Conservation (phyloP, 805 yeast genomes). For the Pichia occidentalis region DNA sequence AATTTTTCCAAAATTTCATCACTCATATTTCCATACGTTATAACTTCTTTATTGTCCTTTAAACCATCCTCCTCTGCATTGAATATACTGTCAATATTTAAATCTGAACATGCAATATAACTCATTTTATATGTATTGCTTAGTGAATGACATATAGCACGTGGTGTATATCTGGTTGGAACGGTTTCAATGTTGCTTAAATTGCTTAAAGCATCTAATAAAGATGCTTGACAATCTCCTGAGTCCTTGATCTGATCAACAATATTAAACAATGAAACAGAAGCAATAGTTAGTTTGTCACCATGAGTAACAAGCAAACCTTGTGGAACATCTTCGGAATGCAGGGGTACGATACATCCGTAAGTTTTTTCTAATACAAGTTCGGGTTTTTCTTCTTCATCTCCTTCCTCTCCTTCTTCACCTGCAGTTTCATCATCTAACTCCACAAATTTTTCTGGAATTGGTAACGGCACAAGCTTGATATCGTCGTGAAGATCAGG, state of each 20-base stretch:
- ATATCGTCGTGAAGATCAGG: conserved; percentile 22
- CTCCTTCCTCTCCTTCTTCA: conserved; percentile 1
- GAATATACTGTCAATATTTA: conserved; percentile 31
- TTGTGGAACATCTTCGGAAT: conserved; percentile 52
- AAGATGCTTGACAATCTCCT: background rate
- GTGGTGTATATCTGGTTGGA: conserved; percentile 47
- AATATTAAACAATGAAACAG: conserved; percentile 17
- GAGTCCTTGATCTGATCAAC: conserved; percentile 29
- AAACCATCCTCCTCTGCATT: conserved; percentile 9
- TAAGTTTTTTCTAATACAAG: conserved; percentile 3
- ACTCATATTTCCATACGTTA: conserved; percentile 20
- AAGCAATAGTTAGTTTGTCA: conserved; percentile 47
- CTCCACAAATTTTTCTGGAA: conserved; percentile 36
- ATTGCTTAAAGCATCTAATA: conserved; percentile 13
- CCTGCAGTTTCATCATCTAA: conserved; percentile 1
- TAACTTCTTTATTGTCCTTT: conserved; percentile 21
- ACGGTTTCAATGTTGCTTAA: conserved; percentile 31
- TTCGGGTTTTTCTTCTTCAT: background rate
- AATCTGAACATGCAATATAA: conserved; percentile 44
- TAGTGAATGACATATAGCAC: conserved; percentile 31
- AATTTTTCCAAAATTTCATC: conserved; percentile 22
- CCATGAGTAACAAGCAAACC: conserved; percentile 62
- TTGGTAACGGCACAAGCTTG: conserved; percentile 42
- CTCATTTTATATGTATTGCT: conserved; percentile 19
- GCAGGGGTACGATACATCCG: conserved; percentile 33